Conservation (phyloP, 306 rosid genomes). For the Cucumis hystrix region DNA sequence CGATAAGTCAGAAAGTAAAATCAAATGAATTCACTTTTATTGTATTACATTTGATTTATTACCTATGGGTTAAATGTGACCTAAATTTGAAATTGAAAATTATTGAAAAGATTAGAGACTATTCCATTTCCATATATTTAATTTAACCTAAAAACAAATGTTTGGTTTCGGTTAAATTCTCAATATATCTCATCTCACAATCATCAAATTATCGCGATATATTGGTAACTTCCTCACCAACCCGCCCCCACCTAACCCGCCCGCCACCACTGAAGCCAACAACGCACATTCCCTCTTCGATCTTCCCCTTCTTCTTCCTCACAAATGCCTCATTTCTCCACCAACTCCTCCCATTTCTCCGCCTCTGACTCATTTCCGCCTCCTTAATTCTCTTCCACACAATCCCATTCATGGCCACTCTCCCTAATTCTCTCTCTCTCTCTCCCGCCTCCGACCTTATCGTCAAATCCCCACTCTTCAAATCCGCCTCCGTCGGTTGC, state of each 20-base stretch:
- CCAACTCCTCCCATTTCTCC: background rate
- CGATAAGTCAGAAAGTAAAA: too few species aligned
- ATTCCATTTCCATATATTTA: too few species aligned
- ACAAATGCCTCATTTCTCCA: background rate
- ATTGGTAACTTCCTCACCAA: background rate
- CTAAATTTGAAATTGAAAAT: background rate
- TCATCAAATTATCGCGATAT: background rate
- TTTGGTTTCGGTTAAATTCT: background rate
- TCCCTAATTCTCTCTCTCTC: conserved; percentile 24
- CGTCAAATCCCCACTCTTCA: conserved; percentile 6
- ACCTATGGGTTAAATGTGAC: too few species aligned
- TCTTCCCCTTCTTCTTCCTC: background rate
- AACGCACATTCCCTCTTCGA: background rate
- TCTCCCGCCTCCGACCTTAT: conserved; percentile 28
- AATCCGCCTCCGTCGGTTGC: conserved; percentile 13
- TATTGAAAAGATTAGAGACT: background rate
- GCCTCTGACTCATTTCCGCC: background rate
- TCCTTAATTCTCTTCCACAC: background rate
- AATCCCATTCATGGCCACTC: conserved; percentile 37
- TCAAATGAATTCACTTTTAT: too few species aligned
- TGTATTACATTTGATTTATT: too few species aligned
- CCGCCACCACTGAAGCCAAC: conserved; percentile 6
- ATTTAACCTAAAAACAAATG: background rate
- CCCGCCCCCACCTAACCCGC: conserved; percentile 6
- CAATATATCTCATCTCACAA: background rate